Evolutionary conservation across 2,329 filamentous ascomycete species (phyloP), one percentile per base, ranked within the genome.

Genomic region (Pseudogymnoascus sp.): DNA sequence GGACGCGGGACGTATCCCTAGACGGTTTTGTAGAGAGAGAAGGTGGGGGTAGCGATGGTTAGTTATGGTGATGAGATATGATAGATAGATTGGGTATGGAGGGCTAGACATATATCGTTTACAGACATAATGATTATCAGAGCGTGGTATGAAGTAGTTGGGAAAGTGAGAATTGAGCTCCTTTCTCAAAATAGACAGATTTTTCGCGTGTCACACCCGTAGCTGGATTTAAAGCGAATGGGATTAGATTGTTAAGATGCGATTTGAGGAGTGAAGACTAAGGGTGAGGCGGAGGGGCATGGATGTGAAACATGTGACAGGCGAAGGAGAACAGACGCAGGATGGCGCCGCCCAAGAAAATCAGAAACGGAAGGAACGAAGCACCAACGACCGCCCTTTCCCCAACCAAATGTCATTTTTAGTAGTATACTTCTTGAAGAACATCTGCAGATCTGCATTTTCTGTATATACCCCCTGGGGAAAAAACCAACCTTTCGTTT

Each of bases 1-100:
- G 62, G 44, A n/a, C 47, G 38, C 19, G 66, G 67, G n/a, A 53
- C 66, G 10, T 68, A 68, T 44, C 67, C 66, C 19, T 62, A 56
- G 61, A 56, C 1, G 16, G 26, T 33, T 33, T 1, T 19, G 26
- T 14, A 33, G n/a, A 33, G 13, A 31, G 50, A 19, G n/a, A n/a
- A 21, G 11, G 21, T 33, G 14, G 26, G 26, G n/a, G 1, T 19
- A 21, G 7, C n/a, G 26, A 16, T 13, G n/a, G 8, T 31, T 53
- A 7, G 47, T 31, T 29, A 31, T 31, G 14, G 47, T 7, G 14
- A 53, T 53, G 24, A 19, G 26, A 16, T 56, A 56, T 33, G 50
- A 33, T 21, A 6, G 47, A 31, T 53, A 19, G n/a, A 56, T 56
- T 56, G 50, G 50, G 50, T 56, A 19, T 31, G 31, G n/a, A 33